Evolutionary conservation across 1,284 basidiomycete genomes (phyloP), one percentile per base, ranked within the genome.

Genomic region (Hortiboletus rubellus): DNA sequence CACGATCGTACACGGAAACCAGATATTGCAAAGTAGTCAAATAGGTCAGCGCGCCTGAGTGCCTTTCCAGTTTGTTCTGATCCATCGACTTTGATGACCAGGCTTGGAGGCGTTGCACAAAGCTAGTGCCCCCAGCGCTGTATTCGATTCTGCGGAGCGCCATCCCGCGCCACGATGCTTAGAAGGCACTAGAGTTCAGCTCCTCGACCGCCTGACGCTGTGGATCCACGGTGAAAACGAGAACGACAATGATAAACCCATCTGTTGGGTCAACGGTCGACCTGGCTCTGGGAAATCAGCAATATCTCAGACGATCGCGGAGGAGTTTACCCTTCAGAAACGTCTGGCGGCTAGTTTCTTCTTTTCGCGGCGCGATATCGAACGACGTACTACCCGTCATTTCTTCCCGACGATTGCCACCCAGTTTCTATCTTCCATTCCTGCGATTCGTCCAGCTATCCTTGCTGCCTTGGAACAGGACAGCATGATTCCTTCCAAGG

Each of bases 281-380:
- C 54, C 62, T 31, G 58, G 62, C 5, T 63, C 61, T 5, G 61
- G 61, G 2, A 63, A 63, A 22, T 63, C 61, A 7, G 57, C 61
- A 3, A 50, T 63, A 38, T 63, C 61, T 2, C 61, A 63, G 17
- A 55, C 57, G 3, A 38, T 62, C 3, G 60, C 61, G 2, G 61
- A 62, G 42, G 42, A 27, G 2, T 56, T 47, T 17, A 54, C 56
- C 14, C n/a, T 15, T 33, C 44, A 60, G 43, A 52, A 57, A 12
- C 57, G 61, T 34, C 48, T 62, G 8, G 60, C 61, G 8, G 61
- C 50, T 5, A 64, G 63, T 36, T 63, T 63, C 57, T 64, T 64
- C 44, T 64, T 64, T 46, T 64, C 60, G 6, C 62, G 62, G 7
- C 36, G 60, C 7, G 60, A 64, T 18, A 33, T 62, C 31, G 55